Evolutionary conservation across 495 filamentous ascomycete genomes (phyloP).

Genomic region (Pyronema domesticum): DNA sequence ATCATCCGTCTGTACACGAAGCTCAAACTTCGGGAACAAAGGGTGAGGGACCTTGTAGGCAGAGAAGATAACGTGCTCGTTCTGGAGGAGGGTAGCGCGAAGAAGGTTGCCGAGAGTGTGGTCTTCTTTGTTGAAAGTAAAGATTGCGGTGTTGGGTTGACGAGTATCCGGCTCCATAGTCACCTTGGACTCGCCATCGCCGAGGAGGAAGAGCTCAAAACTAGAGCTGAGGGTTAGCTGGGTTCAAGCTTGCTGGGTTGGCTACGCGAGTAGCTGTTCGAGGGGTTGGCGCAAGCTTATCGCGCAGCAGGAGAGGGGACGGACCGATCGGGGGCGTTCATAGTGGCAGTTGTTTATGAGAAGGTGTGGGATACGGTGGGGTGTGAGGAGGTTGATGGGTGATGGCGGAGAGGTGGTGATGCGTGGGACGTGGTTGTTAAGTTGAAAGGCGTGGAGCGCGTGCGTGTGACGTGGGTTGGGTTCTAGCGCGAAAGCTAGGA

Average conservation of each 20-base stretch:
- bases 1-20: conserved; percentile 88
- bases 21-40: conserved; percentile 62
- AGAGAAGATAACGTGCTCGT: conserved; percentile 61
- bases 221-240: conserved; percentile 29
- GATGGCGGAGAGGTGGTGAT: too few relatives aligned
- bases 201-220: conserved; percentile 79
- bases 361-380: too few relatives aligned
- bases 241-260: not conserved
- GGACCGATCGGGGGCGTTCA: conserved; percentile 23
- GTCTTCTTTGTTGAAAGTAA: conserved; percentile 91
- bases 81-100: conserved; percentile 58
- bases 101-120: conserved; percentile 90
- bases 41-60: conserved; percentile 84
- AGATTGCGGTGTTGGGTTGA: conserved; percentile 70
- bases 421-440: too few relatives aligned
- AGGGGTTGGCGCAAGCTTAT: not conserved
- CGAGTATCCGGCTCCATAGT: conserved; percentile 70
- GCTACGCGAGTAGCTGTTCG: not conserved
- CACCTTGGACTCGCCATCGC: conserved; percentile 80
- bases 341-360: not conserved
- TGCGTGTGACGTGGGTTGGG: too few relatives aligned
- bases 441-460: too few relatives aligned
- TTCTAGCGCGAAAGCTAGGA: too few relatives aligned
- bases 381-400: too few relatives aligned
- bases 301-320: not conserved